Conservation (phyloP, 441 rosid species). For the Brassica hybrid region DNA sequence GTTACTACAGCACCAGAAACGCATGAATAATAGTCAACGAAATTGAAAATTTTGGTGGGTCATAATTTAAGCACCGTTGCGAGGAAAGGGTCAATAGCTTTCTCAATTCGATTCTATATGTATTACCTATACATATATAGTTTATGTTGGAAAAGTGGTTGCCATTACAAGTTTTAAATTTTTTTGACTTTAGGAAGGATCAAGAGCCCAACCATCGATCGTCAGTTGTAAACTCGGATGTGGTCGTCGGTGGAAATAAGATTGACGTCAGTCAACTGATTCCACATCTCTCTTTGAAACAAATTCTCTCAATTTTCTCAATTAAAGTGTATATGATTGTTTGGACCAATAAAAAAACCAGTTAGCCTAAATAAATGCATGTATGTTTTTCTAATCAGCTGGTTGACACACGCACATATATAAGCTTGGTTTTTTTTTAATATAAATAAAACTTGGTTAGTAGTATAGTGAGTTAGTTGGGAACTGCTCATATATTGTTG, state of each 20-base stretch:
- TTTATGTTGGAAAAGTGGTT: not conserved
- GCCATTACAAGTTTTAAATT: not conserved
- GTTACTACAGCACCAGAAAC: not conserved
- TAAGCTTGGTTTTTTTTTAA: not conserved
- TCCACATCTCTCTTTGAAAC: not conserved
- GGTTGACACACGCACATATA: not conserved
- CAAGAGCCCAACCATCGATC: not conserved
- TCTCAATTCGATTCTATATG: not conserved
- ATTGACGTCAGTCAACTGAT: not conserved
- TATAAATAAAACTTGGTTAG: not conserved
- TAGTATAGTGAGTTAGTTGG: not conserved
- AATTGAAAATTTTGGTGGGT: not conserved
- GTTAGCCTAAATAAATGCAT: not conserved
- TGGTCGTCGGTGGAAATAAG: not conserved
- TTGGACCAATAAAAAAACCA: not conserved
- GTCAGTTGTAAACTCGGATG: not conserved
- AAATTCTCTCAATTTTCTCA: not conserved
- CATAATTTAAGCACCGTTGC: not conserved
- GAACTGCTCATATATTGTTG: not conserved
- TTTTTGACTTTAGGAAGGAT: not conserved
- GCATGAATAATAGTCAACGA: not conserved
- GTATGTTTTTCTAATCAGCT: not conserved
- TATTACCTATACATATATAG: not conserved
- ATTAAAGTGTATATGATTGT: not conserved
- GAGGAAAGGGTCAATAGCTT: not conserved